These are phyloP conservation scores for Cryptosporidium xiaoi DNA, from an alignment of 169 alveolate genomes.

Conservation along the genomic window DNA sequence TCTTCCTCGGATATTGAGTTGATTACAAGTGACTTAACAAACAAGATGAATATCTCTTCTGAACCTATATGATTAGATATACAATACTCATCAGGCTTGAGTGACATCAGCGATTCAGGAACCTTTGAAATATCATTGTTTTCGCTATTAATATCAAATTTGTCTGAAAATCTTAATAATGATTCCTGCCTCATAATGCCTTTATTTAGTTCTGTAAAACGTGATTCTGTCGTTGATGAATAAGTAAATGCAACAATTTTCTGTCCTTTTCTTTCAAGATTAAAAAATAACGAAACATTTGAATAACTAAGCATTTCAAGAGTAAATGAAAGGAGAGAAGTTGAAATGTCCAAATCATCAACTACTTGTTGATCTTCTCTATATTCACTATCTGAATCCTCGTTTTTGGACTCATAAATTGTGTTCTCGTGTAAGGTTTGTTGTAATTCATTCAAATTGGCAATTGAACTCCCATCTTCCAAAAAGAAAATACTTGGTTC, in stretches of 20 bases:
- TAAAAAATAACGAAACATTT: conserved; percentile 48
- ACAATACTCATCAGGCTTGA: conserved; percentile 37
- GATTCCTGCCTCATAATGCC: conserved; percentile 25
- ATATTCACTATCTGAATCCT: conserved; percentile 5
- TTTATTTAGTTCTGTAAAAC: conserved; percentile 38
- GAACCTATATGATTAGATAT: conserved; percentile 3
- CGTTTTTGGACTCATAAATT: conserved; percentile 17
- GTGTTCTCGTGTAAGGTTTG: neutral
- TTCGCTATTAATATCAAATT: neutral
- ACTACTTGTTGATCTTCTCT: neutral
- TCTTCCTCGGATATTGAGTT: conserved; percentile 61
- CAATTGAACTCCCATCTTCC: conserved; percentile 70
- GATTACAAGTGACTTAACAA: conserved; percentile 9
- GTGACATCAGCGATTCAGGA: neutral
- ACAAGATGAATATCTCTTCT: neutral
- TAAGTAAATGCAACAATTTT: conserved; percentile 63
- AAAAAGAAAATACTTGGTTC: conserved; percentile 56
- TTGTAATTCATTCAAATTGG: conserved; percentile 48
- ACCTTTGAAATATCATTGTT: conserved; percentile 2
- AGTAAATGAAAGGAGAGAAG: conserved; percentile 49
- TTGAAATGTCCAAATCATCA: conserved; percentile 46
- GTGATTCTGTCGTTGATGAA: conserved; percentile 45
- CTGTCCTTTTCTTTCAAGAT: conserved; percentile 62
- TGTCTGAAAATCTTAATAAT: neutral
- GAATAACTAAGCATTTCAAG: conserved; percentile 68